Evolutionary conservation across 2,329 filamentous ascomycete species (phyloP).

Genomic region (Aspergillus sp.): DNA sequence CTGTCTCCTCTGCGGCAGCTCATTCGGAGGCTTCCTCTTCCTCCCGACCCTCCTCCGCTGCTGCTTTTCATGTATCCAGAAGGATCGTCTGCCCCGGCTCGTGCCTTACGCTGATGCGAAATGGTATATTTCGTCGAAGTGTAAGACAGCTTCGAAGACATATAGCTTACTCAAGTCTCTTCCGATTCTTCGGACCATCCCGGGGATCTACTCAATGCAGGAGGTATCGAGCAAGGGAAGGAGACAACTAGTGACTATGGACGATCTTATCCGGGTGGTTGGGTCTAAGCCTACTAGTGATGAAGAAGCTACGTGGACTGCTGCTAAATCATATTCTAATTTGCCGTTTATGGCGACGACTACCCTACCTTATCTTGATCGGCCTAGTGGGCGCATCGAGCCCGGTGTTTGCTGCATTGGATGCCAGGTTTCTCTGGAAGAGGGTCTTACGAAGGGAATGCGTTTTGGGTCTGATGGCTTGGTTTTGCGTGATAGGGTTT

Average conservation of each 20-base stretch:
- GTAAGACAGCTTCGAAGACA: not conserved
- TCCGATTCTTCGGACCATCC: not conserved
- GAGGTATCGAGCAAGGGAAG: not conserved
- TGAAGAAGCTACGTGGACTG: too few species aligned
- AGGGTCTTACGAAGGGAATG: not conserved
- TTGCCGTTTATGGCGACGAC: not conserved
- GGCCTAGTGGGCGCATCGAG: not conserved
- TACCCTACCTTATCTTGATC: not conserved
- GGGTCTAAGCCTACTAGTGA: too few species aligned
- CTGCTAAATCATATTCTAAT: too few species aligned
- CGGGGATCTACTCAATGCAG: constrained; percentile 7
- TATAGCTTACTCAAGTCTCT: not conserved
- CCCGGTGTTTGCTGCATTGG: constrained; percentile 6
- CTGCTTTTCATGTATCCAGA: constrained; percentile 3
- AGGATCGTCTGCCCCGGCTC: not conserved
- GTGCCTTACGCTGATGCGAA: not conserved
- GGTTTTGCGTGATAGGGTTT: not conserved
- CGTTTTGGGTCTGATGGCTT: not conserved
- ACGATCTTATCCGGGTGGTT: too few species aligned
- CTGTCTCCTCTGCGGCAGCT: constrained; percentile 1
- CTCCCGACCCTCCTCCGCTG: constrained; percentile 5
- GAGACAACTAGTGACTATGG: not conserved
- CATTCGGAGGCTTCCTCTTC: constrained; percentile 1
- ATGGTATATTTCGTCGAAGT: too few species aligned
- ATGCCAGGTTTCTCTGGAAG: constrained; percentile 6